Evolutionary conservation across 345 rosid species (phyloP).

Genomic region (Carallia pectinifolia): DNA sequence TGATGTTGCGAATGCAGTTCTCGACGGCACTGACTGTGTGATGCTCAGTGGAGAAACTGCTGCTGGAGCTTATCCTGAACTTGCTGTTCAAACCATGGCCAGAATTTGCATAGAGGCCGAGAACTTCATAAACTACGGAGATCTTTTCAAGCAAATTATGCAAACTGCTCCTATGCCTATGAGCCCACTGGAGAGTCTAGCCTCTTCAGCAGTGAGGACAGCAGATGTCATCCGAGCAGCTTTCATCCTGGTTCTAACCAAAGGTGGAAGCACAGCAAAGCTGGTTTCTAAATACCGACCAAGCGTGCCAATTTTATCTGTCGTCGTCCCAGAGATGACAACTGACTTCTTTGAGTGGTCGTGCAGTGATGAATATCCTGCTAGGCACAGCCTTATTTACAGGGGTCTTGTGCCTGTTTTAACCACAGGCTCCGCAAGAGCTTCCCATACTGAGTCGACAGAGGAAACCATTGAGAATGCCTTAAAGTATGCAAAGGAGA

Average conservation of each 20-base stretch:
- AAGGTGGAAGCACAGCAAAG: conserved; percentile 37
- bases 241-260: conserved; percentile 35
- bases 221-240: conserved; percentile 28
- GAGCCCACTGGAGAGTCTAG: conserved; percentile 41
- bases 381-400: conserved; percentile 38
- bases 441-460: conserved; percentile 24
- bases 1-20: conserved; percentile 41
- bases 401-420: conserved; percentile 32
- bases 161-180: conserved; percentile 31
- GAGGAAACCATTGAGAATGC: conserved; percentile 26
- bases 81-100: conserved; percentile 39
- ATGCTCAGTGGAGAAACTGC: conserved; percentile 43
- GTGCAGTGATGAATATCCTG: conserved; percentile 34
- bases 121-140: conserved; percentile 26
- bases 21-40: conserved; percentile 39
- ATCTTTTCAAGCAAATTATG: conserved; percentile 31
- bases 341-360: conserved; percentile 32
- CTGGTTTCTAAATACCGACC: conserved; percentile 40
- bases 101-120: conserved; percentile 38
- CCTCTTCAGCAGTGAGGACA: conserved; percentile 40
- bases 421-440: conserved; percentile 15
- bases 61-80: conserved; percentile 42
- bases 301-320: conserved; percentile 29
- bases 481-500: conserved; percentile 20
- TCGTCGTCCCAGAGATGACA: conserved; percentile 31